Base-by-base conservation (phyloP, 768 basidiomycete species). In the Xerocomellus dryophilus region DNA sequence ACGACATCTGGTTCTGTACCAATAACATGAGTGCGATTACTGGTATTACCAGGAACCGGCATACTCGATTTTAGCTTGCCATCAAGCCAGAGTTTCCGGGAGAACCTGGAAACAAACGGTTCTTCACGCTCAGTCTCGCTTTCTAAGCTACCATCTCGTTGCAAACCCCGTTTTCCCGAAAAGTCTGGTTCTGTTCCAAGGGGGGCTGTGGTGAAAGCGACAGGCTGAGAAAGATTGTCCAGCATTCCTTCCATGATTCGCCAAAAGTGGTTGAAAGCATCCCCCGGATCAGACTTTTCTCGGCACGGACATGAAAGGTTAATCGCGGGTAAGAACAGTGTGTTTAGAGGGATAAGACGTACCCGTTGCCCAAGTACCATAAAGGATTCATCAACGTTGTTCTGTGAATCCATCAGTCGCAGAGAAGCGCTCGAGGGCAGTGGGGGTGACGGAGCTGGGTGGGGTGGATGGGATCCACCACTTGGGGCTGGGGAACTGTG, bases 191-290 rank as follows among this genome's bases (percentile, higher is more conserved):
- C 73, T 41, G 74, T 71, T 40, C 80, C 81, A 20, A 93, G 77
- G 15, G 92, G 90, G 14, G 85, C 84, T 7, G 88, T 90, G 5
- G 90, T 83, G 64, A 93, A 93, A 15, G 91, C 91, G 23, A 83
- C 75, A 0, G 81, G 81, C 61, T 90, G 88, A 5, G 88, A 86
- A n/a, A 93, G 77, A 61, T 90, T 87, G 61, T 93, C 89, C 43
- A 93, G 70, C 82, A 91, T 86, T 38, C 85, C 88, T 69, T 93
- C 89, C 76, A 92, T 86, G 45, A 88, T 88, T 60, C 81, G 84
- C 91, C 91, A 93, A 64, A 93, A 93, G 61, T 90, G 81, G 64
- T 91, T 90, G 74, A 93, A 93, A 5, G 89, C 85, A 63, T 93
- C 91, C 5, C 86, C 83, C 3, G 90, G 85, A 63, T 93, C 91